phyloP scores from a whole-genome alignment of 805 yeast genomes.

The Ogataea pilisensis region DNA sequence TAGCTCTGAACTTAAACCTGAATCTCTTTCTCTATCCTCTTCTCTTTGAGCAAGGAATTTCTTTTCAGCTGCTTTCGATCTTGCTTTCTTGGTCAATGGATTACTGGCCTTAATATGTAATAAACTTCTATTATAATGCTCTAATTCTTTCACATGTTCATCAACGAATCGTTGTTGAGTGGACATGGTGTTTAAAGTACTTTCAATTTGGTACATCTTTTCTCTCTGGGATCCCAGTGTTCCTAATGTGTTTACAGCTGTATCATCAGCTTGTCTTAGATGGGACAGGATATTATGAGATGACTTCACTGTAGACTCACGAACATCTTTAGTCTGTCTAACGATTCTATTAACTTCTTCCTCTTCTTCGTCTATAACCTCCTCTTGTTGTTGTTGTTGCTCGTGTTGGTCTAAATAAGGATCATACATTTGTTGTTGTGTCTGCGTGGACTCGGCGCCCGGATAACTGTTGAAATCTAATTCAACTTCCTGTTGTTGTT shows the following conservation, averaged over 20 bases:
- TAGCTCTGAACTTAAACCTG: conserved; percentile 21
- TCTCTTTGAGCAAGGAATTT: conserved; percentile 49
- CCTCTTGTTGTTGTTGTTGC: conserved; percentile 32
- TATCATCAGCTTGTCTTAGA: conserved; percentile 68
- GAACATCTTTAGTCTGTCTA: conserved; percentile 59
- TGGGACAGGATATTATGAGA: conserved; percentile 77
- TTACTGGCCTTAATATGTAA: conserved; percentile 77
- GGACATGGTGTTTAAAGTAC: conserved; percentile 68
- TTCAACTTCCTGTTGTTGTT: conserved; percentile 11
- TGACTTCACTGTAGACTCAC: conserved; percentile 76
- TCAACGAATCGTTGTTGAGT: conserved; percentile 81
- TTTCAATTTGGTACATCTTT: conserved; percentile 74
- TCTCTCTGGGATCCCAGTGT: conserved; percentile 94
- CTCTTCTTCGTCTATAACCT: conserved; percentile 81
- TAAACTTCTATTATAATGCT: conserved; percentile 73
- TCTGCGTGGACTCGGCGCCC: conserved; percentile 7
- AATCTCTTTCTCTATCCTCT: conserved; percentile 29
- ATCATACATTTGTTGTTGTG: conserved; percentile 17
- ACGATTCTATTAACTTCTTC: conserved; percentile 81
- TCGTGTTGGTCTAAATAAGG: conserved; percentile 19
- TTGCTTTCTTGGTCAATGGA: conserved; percentile 82
- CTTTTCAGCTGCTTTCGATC: conserved; percentile 71
- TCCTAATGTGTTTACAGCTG: conserved; percentile 81
- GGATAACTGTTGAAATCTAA: conserved; percentile 29
- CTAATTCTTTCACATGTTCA: conserved; percentile 74